Percentiles rank a stretch among this genome's conserved stretches.
These are phyloP conservation scores for Mariannaea elegans DNA, from an alignment of 2,329 filamentous ascomycete genomes.

Conservation along the genomic window DNA sequence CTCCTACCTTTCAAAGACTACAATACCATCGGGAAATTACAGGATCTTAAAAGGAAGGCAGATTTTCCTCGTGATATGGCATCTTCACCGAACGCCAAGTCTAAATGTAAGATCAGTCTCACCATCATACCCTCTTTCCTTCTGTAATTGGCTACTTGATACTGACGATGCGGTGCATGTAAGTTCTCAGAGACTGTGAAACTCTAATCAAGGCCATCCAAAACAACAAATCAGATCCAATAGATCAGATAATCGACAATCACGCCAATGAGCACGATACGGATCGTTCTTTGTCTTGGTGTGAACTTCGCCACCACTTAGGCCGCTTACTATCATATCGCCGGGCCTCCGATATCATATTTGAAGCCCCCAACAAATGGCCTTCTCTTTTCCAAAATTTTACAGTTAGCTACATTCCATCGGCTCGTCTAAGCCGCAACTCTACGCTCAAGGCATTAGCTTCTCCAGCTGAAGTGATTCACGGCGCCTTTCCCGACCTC, in stretches of 20 bases:
- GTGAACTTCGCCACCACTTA: slow-evolving; percentile 35
- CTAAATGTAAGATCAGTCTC: background rate
- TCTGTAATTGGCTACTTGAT: too few relatives aligned
- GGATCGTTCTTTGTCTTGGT: slow-evolving; percentile 24
- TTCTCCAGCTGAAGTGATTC: background rate
- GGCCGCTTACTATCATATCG: slow-evolving; percentile 38
- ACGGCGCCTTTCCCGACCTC: background rate
- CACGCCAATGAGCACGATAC: slow-evolving; percentile 11
- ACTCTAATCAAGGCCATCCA: slow-evolving; percentile 29
- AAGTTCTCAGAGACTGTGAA: slow-evolving; percentile 28
- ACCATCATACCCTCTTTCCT: too few relatives aligned
- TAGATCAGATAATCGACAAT: slow-evolving; percentile 8
- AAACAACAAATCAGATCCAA: background rate
- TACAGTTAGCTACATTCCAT: slow-evolving; percentile 34
- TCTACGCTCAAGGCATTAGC: background rate
- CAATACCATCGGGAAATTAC: too few relatives aligned
- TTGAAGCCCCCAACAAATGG: slow-evolving; percentile 25
- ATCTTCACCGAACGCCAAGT: background rate
- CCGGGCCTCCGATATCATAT: slow-evolving; percentile 26
- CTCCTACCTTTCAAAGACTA: background rate
- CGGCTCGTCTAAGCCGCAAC: slow-evolving; percentile 14
- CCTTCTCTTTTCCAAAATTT: slow-evolving; percentile 39
- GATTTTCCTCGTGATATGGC: background rate
- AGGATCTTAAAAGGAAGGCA: background rate
- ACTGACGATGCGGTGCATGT: background rate